phyloP scores from a whole-genome alignment of 768 basidiomycete species.

The Pleurotus tuoliensis region DNA sequence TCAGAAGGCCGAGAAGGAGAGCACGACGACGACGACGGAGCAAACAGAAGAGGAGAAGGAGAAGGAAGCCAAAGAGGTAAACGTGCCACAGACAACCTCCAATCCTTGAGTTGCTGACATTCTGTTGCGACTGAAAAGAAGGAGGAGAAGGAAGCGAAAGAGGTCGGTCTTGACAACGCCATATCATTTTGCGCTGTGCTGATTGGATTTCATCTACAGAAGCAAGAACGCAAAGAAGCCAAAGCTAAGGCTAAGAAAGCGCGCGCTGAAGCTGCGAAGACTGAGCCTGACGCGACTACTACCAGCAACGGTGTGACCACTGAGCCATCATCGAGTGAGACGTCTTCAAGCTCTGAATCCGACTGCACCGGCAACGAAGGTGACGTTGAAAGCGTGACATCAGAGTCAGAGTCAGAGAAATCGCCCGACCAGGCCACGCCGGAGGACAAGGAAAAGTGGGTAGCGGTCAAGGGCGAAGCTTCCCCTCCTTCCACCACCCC shows the following conservation, averaged over 20 bases:
- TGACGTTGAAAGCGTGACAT: constrained; percentile 71
- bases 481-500: constrained; percentile 16
- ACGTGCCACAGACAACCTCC: constrained; percentile 3
- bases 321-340: constrained; percentile 18
- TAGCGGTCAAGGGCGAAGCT: constrained; percentile 55
- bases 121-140: constrained; percentile 24
- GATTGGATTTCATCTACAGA: constrained; percentile 16
- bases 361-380: constrained; percentile 64
- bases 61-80: constrained; percentile 38
- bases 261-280: constrained; percentile 26
- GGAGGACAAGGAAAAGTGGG: constrained; percentile 65
- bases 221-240: constrained; percentile 49
- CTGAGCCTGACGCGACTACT: constrained; percentile 29
- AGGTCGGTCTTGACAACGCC: constrained; percentile 30
- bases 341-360: constrained; percentile 52
- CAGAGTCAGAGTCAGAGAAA: constrained; percentile 65
- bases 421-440: constrained; percentile 24
- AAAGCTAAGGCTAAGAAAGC: constrained; percentile 56
- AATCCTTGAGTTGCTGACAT: constrained; percentile 2
- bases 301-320: constrained; percentile 13
- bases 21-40: not conserved
- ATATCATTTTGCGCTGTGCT: not conserved
- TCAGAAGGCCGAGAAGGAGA: constrained; percentile 3
- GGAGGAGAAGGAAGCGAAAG: constrained; percentile 48
- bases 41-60: constrained; percentile 26